Percentiles rank a stretch among this genome's conserved stretches.
These are phyloP conservation scores for Alternaria postmessia DNA, from an alignment of 2,329 filamentous ascomycete species.

Conservation along the genomic window DNA sequence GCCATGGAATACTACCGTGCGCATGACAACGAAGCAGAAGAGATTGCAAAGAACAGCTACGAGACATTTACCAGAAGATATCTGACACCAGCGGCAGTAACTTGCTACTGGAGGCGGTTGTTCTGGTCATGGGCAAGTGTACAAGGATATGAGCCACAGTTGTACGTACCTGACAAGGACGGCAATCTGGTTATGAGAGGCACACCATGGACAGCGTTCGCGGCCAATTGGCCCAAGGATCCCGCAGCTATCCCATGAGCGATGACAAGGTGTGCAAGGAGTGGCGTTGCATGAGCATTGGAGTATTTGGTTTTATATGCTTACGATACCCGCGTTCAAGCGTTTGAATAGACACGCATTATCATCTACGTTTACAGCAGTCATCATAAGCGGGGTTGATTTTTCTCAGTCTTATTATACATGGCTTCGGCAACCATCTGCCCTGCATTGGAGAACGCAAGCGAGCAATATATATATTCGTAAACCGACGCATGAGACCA, in stretches of 20 bases:
- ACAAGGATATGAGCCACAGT: slow-evolving; percentile 40
- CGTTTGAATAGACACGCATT: slow-evolving; percentile 12
- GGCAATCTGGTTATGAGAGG: slow-evolving; percentile 41
- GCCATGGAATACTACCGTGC: slow-evolving; percentile 44
- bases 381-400: neutral
- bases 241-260: slow-evolving; percentile 40
- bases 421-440: neutral
- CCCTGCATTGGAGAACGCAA: neutral
- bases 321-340: slow-evolving; percentile 30
- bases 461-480: neutral
- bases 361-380: neutral
- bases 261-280: slow-evolving; percentile 4
- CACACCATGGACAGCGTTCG: slow-evolving; percentile 46
- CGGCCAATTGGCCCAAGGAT: slow-evolving; percentile 45
- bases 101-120: slow-evolving; percentile 46
- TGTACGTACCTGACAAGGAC: slow-evolving; percentile 35
- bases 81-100: slow-evolving; percentile 45
- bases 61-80: slow-evolving; percentile 43
- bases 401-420: neutral
- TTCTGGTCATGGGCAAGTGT: slow-evolving; percentile 43
- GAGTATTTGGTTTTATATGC: slow-evolving; percentile 18
- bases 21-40: slow-evolving; percentile 41
- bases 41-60: slow-evolving; percentile 43
- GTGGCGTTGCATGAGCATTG: slow-evolving; percentile 24
- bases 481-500: neutral